Conservation (phyloP, 1,284 basidiomycete species). For the Gomphus bonarii region DNA sequence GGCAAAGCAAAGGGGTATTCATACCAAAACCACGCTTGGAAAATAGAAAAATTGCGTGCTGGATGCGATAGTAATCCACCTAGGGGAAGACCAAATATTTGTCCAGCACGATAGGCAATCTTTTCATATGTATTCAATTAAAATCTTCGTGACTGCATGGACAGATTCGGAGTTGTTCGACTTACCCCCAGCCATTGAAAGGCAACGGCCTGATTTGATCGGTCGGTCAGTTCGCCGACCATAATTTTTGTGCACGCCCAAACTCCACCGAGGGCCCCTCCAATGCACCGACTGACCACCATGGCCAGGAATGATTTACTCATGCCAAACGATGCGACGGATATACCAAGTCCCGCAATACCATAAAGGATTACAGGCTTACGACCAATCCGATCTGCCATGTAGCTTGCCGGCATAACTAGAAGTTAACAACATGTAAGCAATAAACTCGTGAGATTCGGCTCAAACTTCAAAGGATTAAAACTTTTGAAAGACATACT, state of each 20-base stretch:
- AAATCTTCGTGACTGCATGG: neutral
- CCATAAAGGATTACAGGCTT: slow-evolving; percentile 11
- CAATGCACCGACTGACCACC: slow-evolving; percentile 5
- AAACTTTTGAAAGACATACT: slow-evolving; percentile 7
- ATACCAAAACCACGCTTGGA: slow-evolving; percentile 11
- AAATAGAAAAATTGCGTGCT: slow-evolving; percentile 9
- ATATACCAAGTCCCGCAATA: slow-evolving; percentile 3
- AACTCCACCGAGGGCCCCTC: slow-evolving; percentile 4
- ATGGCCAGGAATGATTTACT: slow-evolving; percentile 10
- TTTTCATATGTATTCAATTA: neutral
- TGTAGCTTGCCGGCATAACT: slow-evolving; percentile 7
- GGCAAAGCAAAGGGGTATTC: slow-evolving; percentile 13
- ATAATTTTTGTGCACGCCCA: slow-evolving; percentile 2
- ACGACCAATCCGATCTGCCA: slow-evolving; percentile 10
- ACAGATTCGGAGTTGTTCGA: neutral
- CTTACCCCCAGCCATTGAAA: slow-evolving; percentile 3
- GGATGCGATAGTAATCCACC: slow-evolving; percentile 13
- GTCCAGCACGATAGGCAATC: slow-evolving; percentile 10
- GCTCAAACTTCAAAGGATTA: neutral
- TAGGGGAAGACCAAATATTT: slow-evolving; percentile 11
- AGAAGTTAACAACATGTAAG: neutral
- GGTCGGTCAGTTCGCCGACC: slow-evolving; percentile 7
- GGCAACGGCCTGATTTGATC: slow-evolving; percentile 3
- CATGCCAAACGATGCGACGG: slow-evolving; percentile 4
- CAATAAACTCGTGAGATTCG: neutral